Evolutionary conservation across 768 basidiomycete species (phyloP).

Genomic region (Mycena floridula): DNA sequence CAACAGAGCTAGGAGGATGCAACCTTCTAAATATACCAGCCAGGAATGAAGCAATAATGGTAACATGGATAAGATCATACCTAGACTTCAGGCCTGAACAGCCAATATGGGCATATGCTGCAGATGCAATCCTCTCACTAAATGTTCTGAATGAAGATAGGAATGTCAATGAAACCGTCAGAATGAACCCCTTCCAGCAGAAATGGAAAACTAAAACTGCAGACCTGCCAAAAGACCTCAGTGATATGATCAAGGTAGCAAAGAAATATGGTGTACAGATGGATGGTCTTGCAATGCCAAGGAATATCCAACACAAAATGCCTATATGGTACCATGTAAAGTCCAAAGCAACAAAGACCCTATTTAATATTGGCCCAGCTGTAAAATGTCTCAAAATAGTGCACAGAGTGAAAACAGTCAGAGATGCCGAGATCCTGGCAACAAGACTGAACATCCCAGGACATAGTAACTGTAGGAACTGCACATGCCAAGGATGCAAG

Average conservation of each 20-base stretch:
- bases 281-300: conserved; percentile 7
- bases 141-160: background rate
- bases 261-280: conserved; percentile 1
- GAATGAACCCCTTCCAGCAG: background rate
- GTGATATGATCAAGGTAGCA: conserved; percentile 1
- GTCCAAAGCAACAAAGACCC: background rate
- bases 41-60: conserved; percentile 11
- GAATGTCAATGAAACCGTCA: background rate
- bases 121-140: background rate
- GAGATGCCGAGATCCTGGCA: conserved; percentile 2
- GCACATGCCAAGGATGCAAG: conserved; percentile 4
- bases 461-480: conserved; percentile 2
- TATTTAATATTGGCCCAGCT: conserved; percentile 1
- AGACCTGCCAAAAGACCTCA: conserved; percentile 3
- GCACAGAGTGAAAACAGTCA: conserved; percentile 5
- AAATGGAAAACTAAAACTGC: background rate
- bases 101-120: background rate
- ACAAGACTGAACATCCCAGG: background rate
- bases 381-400: conserved; percentile 1
- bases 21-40: conserved; percentile 5
- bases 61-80: conserved; percentile 2
- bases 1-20: conserved; percentile 4
- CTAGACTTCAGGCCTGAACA: background rate
- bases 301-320: conserved; percentile 2
- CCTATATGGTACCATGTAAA: conserved; percentile 10